phyloP scores from a whole-genome alignment of 2,329 filamentous ascomycete species.

The Dendryphion nanum region DNA sequence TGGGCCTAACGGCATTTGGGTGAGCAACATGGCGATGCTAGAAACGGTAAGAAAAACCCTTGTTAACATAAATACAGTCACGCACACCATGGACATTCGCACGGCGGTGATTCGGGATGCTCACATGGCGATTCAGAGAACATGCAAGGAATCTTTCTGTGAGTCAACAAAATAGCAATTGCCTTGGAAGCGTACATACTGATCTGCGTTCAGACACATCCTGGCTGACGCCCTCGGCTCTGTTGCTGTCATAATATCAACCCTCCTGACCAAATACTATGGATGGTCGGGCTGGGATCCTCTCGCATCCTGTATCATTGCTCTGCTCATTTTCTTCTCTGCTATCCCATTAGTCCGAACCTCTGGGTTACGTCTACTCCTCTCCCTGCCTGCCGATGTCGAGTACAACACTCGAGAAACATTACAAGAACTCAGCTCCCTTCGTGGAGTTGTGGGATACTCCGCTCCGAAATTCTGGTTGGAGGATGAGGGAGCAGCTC shows the following conservation, averaged over 20 bases:
- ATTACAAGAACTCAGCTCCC: constrained; percentile 75
- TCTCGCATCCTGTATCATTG: constrained; percentile 89
- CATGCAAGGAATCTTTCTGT: not conserved
- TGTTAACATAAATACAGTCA: too few species aligned
- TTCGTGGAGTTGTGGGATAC: constrained; percentile 84
- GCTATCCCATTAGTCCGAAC: constrained; percentile 84
- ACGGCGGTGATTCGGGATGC: constrained; percentile 40
- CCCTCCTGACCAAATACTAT: constrained; percentile 79
- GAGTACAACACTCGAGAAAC: constrained; percentile 89
- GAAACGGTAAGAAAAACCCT: too few species aligned
- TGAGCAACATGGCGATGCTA: too few species aligned
- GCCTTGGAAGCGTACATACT: too few species aligned
- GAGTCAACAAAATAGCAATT: too few species aligned
- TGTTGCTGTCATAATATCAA: constrained; percentile 90
- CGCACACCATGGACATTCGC: constrained; percentile 53
- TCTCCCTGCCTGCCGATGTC: constrained; percentile 78
- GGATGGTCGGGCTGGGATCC: constrained; percentile 96
- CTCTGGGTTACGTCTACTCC: constrained; percentile 76
- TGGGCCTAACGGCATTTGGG: constrained; percentile 84
- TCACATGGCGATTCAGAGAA: constrained; percentile 34
- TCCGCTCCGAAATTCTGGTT: constrained; percentile 90
- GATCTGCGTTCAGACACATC: too few species aligned
- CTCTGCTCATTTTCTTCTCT: constrained; percentile 87
- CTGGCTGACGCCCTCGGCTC: constrained; percentile 93
- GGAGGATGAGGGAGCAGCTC: constrained; percentile 60